Conservation (phyloP, 495 filamentous ascomycete genomes). For the Friedmanniomyces endolithicus region DNA sequence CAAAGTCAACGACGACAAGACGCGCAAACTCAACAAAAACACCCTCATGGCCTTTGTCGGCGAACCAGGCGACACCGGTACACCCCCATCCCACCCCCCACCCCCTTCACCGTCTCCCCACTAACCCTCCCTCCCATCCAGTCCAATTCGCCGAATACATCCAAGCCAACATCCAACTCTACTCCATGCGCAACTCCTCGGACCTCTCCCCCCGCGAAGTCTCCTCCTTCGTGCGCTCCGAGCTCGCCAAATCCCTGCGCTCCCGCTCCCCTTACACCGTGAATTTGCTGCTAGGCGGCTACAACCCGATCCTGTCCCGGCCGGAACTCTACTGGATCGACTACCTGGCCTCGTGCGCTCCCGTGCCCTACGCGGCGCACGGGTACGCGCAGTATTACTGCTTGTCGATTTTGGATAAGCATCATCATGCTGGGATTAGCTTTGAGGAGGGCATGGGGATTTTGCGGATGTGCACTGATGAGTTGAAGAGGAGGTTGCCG, state of each 20-base stretch:
- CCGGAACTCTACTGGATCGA: constrained; percentile 89
- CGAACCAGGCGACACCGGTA: constrained; percentile 93
- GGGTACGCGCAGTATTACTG: constrained; percentile 99
- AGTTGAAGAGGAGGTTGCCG: constrained; percentile 87
- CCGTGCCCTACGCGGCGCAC: constrained; percentile 88
- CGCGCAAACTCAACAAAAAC: constrained; percentile 73
- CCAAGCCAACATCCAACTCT: constrained; percentile 95
- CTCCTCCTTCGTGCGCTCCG: constrained; percentile 80
- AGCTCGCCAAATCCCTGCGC: constrained; percentile 78
- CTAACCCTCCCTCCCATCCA: constrained; percentile 25
- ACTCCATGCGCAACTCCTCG: constrained; percentile 92
- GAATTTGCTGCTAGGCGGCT: constrained; percentile 85
- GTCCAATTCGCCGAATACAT: constrained; percentile 99
- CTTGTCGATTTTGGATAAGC: constrained; percentile 91
- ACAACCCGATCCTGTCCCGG: constrained; percentile 75
- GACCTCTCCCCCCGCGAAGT: constrained; percentile 81
- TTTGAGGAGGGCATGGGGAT: constrained; percentile 82
- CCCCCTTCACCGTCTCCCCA: not conserved
- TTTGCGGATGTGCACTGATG: constrained; percentile 84
- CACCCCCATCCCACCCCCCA: constrained; percentile 9
- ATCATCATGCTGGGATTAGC: constrained; percentile 85
- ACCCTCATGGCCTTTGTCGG: constrained; percentile 94
- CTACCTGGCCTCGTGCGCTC: constrained; percentile 79
- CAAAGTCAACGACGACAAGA: constrained; percentile 96
- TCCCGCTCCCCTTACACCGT: constrained; percentile 90